Evolutionary conservation across 371 early-diverging fungal genomes (phyloP), one percentile per base, ranked within the genome.

Genomic region (Lichtheimia hyalospora): DNA sequence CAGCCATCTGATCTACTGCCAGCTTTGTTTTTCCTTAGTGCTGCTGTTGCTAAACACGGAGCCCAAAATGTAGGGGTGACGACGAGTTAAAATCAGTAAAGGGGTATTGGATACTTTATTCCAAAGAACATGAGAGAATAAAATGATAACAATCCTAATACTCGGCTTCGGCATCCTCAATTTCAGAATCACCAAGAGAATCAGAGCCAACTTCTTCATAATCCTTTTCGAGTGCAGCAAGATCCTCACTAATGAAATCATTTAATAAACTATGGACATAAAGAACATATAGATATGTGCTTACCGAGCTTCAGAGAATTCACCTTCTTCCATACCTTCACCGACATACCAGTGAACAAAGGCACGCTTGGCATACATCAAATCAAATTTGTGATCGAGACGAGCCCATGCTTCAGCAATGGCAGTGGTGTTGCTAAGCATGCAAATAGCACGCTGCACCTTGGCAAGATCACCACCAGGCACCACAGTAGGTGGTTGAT

Each of bases 331-430:
- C 91, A 90, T 90, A 80, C 97, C 97, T 81, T 96, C 97, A 71
- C 95, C 95, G 61, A 95, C 95, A 81, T 94, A 96, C 97, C 97
- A 96, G 83, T 96, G 97, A 49, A 96, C 95, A 75, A 96, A 96
- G 56, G 97, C 97, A 73, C 95, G 89, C 85, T 95, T 95, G 73
- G 92, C 90, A 82, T 92, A 96, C 97, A 95, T 96, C 54, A 94
- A 75, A 73, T 91, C 91, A 68, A 96, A 96, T 85, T 95, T 94
- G 73, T 91, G 87, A 74, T 95, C 92, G 25, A 95, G 81, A 69
- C 94, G 90, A 61, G 87, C 86, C 96, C 95, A 96, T 49, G 96
- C 95, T 74, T 95, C 95, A 50, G 89, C 89, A 68, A 96, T 96
- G 57, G 95, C 92, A 12, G 97, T 96, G 51, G 95, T 95, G 84